Evolutionary conservation across 2,329 filamentous ascomycete species (phyloP).

Genomic region (Colletotrichum lini): DNA sequence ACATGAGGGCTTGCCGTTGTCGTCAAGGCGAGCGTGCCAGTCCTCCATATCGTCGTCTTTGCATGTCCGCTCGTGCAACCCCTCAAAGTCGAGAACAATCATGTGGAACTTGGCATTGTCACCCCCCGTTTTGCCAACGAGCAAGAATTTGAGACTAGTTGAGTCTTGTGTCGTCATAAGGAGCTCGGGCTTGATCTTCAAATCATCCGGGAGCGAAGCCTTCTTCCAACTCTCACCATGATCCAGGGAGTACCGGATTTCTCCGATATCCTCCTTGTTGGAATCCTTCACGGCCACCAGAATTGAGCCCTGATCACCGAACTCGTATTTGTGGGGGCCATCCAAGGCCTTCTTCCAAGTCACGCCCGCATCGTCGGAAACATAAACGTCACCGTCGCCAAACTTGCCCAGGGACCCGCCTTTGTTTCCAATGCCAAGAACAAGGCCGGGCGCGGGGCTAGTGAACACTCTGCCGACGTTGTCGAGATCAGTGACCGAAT

Average conservation of each 20-base stretch:
- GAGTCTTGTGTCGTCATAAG: slow-evolving; percentile 94
- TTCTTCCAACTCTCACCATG: slow-evolving; percentile 89
- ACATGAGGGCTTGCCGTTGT: slow-evolving; percentile 85
- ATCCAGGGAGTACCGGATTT: slow-evolving; percentile 84
- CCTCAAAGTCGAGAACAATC: slow-evolving; percentile 86
- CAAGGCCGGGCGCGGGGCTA: slow-evolving; percentile 90
- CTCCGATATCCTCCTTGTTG: slow-evolving; percentile 69
- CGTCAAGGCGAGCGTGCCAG: slow-evolving; percentile 88
- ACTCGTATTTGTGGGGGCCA: slow-evolving; percentile 94
- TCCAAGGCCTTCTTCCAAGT: slow-evolving; percentile 84
- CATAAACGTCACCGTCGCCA: slow-evolving; percentile 82
- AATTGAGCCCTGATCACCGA: slow-evolving; percentile 93
- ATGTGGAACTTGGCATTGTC: slow-evolving; percentile 71
- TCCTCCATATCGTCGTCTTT: slow-evolving; percentile 84
- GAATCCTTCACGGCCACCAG: slow-evolving; percentile 87
- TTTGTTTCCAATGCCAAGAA: slow-evolving; percentile 95
- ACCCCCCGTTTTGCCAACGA: slow-evolving; percentile 74
- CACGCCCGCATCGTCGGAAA: slow-evolving; percentile 91
- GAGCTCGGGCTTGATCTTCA: slow-evolving; percentile 78
- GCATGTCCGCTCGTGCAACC: slow-evolving; percentile 85
- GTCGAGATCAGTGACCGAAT: slow-evolving; percentile 88
- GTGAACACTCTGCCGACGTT: slow-evolving; percentile 93
- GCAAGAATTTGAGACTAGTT: slow-evolving; percentile 90
- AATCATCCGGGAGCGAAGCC: slow-evolving; percentile 74
- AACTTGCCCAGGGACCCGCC: slow-evolving; percentile 81